A percentile compares a stretch with the other conserved stretches of the same genome.
Conservation (phyloP, 1,284 basidiomycete genomes). For the Albatrellus sp. region DNA sequence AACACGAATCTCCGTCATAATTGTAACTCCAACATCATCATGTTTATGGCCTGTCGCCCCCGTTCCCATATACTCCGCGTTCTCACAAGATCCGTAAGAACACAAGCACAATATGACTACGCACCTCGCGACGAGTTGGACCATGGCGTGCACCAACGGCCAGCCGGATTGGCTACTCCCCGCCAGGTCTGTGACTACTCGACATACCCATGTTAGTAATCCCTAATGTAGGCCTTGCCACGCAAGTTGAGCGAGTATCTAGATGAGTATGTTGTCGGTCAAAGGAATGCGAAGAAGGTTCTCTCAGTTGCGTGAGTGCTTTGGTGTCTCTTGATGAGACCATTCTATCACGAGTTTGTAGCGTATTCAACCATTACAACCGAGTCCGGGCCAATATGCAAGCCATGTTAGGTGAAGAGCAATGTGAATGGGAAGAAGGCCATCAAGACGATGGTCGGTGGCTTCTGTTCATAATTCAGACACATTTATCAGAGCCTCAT, state of each 20-base stretch:
- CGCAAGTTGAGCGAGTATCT: conserved; percentile 74
- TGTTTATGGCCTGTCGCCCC: conserved; percentile 1
- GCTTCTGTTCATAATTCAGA: not conserved
- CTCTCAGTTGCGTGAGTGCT: conserved; percentile 47
- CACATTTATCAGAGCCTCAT: not conserved
- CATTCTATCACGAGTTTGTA: conserved; percentile 19
- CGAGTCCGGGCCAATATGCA: conserved; percentile 58
- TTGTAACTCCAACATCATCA: not conserved
- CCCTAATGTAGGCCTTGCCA: not conserved
- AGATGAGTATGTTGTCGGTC: conserved; percentile 86
- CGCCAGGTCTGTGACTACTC: conserved; percentile 38
- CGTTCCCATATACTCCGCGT: conserved; percentile 13
- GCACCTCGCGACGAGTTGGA: conserved; percentile 20
- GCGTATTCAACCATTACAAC: conserved; percentile 89
- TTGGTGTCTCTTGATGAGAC: not conserved
- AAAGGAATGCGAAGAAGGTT: conserved; percentile 86
- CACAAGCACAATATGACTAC: conserved; percentile 32
- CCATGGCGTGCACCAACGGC: conserved; percentile 14
- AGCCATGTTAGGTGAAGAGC: conserved; percentile 28
- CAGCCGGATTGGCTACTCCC: conserved; percentile 48
- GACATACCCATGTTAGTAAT: not conserved
- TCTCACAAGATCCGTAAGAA: conserved; percentile 22
- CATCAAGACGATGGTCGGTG: not conserved
- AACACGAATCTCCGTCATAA: too few species aligned
- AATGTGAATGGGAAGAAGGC: conserved; percentile 17